Conservation (phyloP, 306 rosid genomes). For the Parietaria judaica region DNA sequence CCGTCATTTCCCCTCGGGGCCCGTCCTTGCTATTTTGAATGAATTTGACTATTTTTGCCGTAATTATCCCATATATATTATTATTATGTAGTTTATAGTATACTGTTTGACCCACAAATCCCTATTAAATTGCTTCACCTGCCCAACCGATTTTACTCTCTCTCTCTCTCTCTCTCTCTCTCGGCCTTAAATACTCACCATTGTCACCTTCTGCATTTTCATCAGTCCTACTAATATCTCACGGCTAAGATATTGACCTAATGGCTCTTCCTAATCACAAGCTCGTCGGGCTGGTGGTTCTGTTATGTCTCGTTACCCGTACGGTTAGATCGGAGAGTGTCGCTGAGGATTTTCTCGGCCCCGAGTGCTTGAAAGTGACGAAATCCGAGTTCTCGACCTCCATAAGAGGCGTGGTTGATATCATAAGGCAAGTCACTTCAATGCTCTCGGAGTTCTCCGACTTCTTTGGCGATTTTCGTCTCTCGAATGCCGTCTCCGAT, state of each 20-base stretch:
- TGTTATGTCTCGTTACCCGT: neutral
- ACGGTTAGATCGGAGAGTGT: neutral
- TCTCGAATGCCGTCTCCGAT: conserved; percentile 55
- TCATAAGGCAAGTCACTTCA: conserved; percentile 28
- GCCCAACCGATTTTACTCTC: conserved; percentile 24
- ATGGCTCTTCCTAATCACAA: conserved; percentile 26
- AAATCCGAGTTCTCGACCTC: conserved; percentile 33
- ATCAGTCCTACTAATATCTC: neutral
- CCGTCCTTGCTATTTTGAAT: no score
- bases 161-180: neutral
- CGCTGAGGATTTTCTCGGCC: neutral
- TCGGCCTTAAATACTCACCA: conserved; percentile 23
- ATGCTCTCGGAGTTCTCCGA: conserved; percentile 38
- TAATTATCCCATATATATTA: no score
- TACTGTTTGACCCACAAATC: conserved; percentile 1
- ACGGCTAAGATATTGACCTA: neutral
- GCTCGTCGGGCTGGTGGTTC: conserved; percentile 10
- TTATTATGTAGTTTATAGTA: no score
- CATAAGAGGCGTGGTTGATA: conserved; percentile 17
- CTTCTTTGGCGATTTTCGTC: conserved; percentile 34
- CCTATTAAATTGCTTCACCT: conserved; percentile 60
- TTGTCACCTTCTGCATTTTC: neutral
- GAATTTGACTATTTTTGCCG: no score
- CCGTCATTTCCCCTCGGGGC: no score
- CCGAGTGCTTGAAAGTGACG: conserved; percentile 40